Percentiles rank a stretch among this genome's conserved stretches.
phyloP scores from a whole-genome alignment of 179 eudicot genomes.

The Spinacia oleracea region DNA sequence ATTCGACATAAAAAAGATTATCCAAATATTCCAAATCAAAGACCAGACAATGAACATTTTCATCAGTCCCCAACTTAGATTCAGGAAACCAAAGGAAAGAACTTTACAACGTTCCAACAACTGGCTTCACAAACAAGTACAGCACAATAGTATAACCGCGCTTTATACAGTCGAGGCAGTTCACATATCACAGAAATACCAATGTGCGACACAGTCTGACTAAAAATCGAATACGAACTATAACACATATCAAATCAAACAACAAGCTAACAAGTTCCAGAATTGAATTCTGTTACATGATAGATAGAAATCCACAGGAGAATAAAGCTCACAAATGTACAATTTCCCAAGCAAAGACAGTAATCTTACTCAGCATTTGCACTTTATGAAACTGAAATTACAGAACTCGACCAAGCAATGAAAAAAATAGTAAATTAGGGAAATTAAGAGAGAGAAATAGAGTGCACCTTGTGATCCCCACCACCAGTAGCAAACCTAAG shows the following conservation, averaged over 20 bases:
- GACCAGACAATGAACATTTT: background rate
- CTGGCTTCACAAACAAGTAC: background rate
- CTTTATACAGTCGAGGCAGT: background rate
- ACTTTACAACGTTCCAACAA: background rate
- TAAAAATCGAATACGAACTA: background rate
- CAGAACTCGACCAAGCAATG: background rate
- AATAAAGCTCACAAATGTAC: background rate
- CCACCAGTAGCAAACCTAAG: slow-evolving; percentile 96
- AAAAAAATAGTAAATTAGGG: background rate
- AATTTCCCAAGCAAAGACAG: background rate
- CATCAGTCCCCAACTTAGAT: background rate
- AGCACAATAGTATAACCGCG: background rate
- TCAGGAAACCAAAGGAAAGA: background rate
- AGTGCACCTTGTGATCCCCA: slow-evolving; percentile 88
- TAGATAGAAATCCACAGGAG: background rate
- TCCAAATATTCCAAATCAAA: background rate
- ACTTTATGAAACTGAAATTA: too few relatives aligned
- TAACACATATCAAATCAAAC: background rate
- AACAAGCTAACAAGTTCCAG: background rate
- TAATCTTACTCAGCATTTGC: background rate
- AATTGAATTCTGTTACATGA: background rate
- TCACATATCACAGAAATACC: background rate
- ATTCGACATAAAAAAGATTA: slow-evolving; percentile 8
- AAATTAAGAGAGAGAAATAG: slow-evolving; percentile 1
- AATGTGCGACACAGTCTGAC: background rate